Evolutionary conservation across 2,329 filamentous ascomycete species (phyloP).

Genomic region (Cryphonectria carpinicola): DNA sequence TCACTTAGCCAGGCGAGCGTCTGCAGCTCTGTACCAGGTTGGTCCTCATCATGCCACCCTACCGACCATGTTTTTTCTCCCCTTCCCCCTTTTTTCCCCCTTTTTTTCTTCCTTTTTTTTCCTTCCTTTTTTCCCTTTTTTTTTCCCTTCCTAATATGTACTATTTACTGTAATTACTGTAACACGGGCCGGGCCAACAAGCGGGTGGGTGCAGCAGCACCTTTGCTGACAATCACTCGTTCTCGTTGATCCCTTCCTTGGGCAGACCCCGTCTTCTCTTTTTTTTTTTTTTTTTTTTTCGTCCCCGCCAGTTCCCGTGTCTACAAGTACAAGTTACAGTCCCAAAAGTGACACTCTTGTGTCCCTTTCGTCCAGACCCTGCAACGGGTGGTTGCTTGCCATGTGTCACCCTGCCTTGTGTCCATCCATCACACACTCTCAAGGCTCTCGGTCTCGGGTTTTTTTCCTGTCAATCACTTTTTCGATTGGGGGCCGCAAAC

Average conservation of each 20-base stretch:
- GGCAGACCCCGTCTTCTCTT: neutral
- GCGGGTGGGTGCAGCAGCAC: neutral
- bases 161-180: neutral
- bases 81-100: too few relatives aligned
- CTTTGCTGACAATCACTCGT: neutral
- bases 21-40: neutral
- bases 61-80: too few relatives aligned
- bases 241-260: too few relatives aligned
- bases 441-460: neutral
- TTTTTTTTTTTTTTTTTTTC: neutral
- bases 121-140: too few relatives aligned
- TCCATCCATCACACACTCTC: neutral
- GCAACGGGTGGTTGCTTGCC: neutral
- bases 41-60: neutral
- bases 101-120: too few relatives aligned
- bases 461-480: neutral
- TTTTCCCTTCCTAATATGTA: too few relatives aligned
- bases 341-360: neutral
- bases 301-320: neutral
- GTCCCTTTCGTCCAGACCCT: slow-evolving; percentile 1
- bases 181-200: neutral
- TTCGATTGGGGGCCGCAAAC: neutral
- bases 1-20: neutral
- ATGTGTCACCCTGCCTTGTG: neutral
- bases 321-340: neutral